phyloP scores from a whole-genome alignment of 2,329 filamentous ascomycete genomes.

The Aschersonia sp. region DNA sequence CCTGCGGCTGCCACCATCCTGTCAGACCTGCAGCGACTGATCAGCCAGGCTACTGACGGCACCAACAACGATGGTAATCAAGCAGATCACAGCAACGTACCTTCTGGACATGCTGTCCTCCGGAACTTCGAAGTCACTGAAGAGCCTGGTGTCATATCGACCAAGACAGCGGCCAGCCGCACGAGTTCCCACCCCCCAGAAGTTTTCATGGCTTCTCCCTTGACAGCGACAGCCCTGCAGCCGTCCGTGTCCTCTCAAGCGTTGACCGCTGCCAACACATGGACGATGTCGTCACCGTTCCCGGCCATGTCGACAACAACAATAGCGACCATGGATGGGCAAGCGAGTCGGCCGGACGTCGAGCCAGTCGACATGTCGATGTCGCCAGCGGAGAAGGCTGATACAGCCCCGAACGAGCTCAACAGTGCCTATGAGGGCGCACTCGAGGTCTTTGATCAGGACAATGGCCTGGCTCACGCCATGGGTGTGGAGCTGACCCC shows the following conservation, averaged over 20 bases:
- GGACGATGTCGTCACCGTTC: background rate
- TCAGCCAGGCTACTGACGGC: slow-evolving; percentile 20
- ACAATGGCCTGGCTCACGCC: slow-evolving; percentile 24
- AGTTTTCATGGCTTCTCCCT: background rate
- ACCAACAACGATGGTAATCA: slow-evolving; percentile 2
- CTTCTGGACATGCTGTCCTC: slow-evolving; percentile 7
- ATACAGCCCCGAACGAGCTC: slow-evolving; percentile 23
- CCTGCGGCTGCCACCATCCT: slow-evolving; percentile 32
- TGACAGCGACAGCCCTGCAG: background rate
- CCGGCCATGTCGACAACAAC: background rate
- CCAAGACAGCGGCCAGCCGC: background rate
- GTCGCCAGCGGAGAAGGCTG: slow-evolving; percentile 12
- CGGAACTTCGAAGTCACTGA: slow-evolving; percentile 12
- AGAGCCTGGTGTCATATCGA: slow-evolving; percentile 12
- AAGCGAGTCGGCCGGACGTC: slow-evolving; percentile 1
- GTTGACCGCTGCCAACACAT: background rate
- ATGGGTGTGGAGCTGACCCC: slow-evolving; percentile 26
- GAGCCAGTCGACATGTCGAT: slow-evolving; percentile 6
- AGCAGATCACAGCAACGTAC: background rate
- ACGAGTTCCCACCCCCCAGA: background rate
- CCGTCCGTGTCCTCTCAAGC: background rate
- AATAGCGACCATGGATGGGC: background rate
- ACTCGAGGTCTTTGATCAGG: slow-evolving; percentile 29
- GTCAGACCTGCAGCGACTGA: slow-evolving; percentile 35
- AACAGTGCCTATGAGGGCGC: slow-evolving; percentile 36